Conservation (phyloP, 306 rosid species). For the Casuarina cunninghamiana region DNA sequence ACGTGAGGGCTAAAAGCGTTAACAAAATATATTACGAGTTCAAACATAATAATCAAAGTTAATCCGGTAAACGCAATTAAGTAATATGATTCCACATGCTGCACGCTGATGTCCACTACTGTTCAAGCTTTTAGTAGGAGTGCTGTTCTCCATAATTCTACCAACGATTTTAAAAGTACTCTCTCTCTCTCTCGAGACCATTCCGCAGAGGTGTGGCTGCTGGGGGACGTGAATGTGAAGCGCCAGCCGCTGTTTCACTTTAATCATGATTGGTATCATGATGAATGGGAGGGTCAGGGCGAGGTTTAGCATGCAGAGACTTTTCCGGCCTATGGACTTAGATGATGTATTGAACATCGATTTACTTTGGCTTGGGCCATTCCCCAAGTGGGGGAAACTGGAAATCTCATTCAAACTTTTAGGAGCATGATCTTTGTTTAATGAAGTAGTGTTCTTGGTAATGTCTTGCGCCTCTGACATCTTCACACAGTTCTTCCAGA, state of each 20-base stretch:
- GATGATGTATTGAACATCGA: neutral
- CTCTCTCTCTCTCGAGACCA: too few relatives aligned
- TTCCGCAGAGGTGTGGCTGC: neutral
- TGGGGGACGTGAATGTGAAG: constrained; percentile 12
- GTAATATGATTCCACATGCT: constrained; percentile 26
- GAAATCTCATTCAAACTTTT: constrained; percentile 2
- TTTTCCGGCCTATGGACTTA: neutral
- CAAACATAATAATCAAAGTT: neutral
- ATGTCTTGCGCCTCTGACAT: too few relatives aligned
- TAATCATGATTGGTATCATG: constrained; percentile 28
- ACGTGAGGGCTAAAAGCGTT: neutral
- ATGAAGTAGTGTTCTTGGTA: too few relatives aligned
- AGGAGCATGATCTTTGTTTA: neutral
- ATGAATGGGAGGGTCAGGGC: neutral
- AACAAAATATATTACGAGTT: neutral
- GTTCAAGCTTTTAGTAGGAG: neutral
- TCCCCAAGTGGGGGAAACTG: neutral
- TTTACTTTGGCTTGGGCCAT: neutral
- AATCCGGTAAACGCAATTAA: constrained; percentile 12
- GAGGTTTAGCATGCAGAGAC: neutral
- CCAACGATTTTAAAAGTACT: neutral
- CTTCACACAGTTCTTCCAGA: too few relatives aligned
- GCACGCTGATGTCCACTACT: constrained; percentile 13
- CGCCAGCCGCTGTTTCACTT: constrained; percentile 16
- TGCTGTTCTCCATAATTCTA: neutral